These are phyloP conservation scores for Aspergillus nidulans DNA, from an alignment of 495 filamentous ascomycete species.

Conservation along the genomic window DNA sequence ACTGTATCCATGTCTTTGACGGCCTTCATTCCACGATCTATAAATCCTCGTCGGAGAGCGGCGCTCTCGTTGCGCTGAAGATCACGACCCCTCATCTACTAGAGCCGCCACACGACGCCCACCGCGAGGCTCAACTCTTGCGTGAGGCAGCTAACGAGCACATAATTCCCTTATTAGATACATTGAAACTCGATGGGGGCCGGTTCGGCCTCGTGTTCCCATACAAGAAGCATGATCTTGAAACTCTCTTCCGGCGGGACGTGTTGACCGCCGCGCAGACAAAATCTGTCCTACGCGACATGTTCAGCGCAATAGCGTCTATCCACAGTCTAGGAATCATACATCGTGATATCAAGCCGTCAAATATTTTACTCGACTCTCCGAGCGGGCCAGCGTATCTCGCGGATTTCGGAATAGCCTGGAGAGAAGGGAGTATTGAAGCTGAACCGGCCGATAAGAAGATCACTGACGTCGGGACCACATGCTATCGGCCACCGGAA, in stretches of 20 bases:
- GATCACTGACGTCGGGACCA: slow-evolving; percentile 90
- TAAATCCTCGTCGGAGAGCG: slow-evolving; percentile 41
- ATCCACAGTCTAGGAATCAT: slow-evolving; percentile 73
- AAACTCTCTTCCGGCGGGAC: slow-evolving; percentile 50
- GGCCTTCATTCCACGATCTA: slow-evolving; percentile 86
- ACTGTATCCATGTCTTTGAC: slow-evolving; percentile 64
- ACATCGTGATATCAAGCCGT: slow-evolving; percentile 91
- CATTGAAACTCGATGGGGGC: slow-evolving; percentile 66
- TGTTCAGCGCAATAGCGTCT: slow-evolving; percentile 69
- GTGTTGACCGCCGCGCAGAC: slow-evolving; percentile 41
- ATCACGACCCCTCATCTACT: slow-evolving; percentile 70
- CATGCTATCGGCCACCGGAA: slow-evolving; percentile 86
- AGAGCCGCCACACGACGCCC: slow-evolving; percentile 74
- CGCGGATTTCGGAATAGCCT: slow-evolving; percentile 90
- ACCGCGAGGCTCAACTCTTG: slow-evolving; percentile 73
- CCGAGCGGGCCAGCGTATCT: slow-evolving; percentile 67
- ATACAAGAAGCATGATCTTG: slow-evolving; percentile 70
- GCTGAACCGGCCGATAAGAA: slow-evolving; percentile 66
- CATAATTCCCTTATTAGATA: slow-evolving; percentile 65
- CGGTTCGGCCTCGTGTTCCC: slow-evolving; percentile 78
- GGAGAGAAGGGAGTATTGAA: slow-evolving; percentile 56
- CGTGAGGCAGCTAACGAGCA: slow-evolving; percentile 39
- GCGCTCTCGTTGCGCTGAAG: slow-evolving; percentile 69
- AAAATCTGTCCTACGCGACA: slow-evolving; percentile 51
- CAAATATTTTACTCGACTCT: slow-evolving; percentile 73